Conservation (phyloP, 2,329 filamentous ascomycete genomes). For the Teratosphaeria epicoccoides region DNA sequence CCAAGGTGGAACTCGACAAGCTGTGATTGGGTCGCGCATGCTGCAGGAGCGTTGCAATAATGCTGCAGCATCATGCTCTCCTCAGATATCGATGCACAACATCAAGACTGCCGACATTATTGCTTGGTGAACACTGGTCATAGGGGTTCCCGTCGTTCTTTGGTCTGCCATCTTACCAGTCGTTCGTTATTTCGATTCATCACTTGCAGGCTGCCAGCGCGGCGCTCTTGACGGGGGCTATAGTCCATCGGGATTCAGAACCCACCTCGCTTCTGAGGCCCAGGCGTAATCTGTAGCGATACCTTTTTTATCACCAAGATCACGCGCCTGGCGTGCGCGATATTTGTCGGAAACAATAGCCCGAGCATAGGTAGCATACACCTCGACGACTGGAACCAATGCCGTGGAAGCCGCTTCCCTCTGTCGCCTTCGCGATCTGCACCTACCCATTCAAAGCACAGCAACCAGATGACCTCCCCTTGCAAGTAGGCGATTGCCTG, state of each 20-base stretch:
- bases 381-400: conserved; percentile 40
- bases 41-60: not conserved
- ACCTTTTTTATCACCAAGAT: not conserved
- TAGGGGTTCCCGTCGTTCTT: not conserved
- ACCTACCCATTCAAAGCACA: conserved; percentile 86
- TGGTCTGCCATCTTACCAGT: not conserved
- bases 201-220: not conserved
- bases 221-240: not conserved
- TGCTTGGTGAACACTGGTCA: not conserved
- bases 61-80: not conserved
- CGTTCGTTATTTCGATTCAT: not conserved
- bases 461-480: conserved; percentile 78
- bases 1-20: no score
- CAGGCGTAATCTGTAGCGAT: not conserved
- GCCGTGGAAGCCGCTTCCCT: conserved; percentile 94
- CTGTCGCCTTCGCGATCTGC: conserved; percentile 96
- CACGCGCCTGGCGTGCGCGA: not conserved
- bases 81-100: not conserved
- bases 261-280: no score
- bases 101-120: no score
- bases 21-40: not conserved
- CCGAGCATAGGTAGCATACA: no score
- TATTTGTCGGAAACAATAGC: not conserved
- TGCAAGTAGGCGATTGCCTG: conserved; percentile 95
- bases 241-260: not conserved